phyloP scores from a whole-genome alignment of 352 stramenopile genomes.

The Phytophthora sp. region DNA sequence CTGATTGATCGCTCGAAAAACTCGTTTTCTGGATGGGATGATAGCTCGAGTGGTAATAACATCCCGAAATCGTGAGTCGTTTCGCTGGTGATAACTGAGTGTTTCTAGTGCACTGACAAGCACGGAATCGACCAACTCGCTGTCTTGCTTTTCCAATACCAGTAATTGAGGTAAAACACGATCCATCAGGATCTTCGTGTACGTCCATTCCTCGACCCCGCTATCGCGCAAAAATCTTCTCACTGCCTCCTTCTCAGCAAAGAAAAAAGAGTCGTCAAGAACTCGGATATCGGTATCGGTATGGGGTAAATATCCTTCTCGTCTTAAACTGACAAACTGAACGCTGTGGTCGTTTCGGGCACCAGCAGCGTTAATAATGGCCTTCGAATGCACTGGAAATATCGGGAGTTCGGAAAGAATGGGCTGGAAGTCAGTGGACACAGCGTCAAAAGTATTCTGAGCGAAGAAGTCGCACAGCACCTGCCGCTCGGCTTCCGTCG shows the following conservation, averaged over 20 bases:
- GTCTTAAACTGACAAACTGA: slow-evolving; percentile 39
- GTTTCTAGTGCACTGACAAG: slow-evolving; percentile 52
- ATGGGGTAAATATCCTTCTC: slow-evolving; percentile 49
- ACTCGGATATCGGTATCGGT: slow-evolving; percentile 49
- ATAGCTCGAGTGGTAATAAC: slow-evolving; percentile 46
- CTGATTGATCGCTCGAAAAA: slow-evolving; percentile 56
- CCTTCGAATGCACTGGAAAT: slow-evolving; percentile 44
- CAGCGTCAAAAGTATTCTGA: slow-evolving; percentile 36
- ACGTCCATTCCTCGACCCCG: slow-evolving; percentile 61
- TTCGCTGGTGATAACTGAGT: slow-evolving; percentile 59
- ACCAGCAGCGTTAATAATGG: neutral
- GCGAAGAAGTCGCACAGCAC: slow-evolving; percentile 55
- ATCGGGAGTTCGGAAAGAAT: slow-evolving; percentile 58
- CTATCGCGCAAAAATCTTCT: slow-evolving; percentile 58
- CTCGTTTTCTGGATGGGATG: slow-evolving; percentile 62
- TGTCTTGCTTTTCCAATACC: slow-evolving; percentile 39
- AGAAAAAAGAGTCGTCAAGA: slow-evolving; percentile 61
- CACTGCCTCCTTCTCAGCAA: slow-evolving; percentile 36
- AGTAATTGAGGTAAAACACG: slow-evolving; percentile 64
- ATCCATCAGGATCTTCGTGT: slow-evolving; percentile 61
- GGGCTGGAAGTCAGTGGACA: slow-evolving; percentile 44
- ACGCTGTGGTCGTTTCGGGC: neutral
- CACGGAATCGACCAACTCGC: slow-evolving; percentile 55
- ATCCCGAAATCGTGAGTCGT: slow-evolving; percentile 55
- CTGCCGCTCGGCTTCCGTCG: slow-evolving; percentile 34